Evolutionary conservation across 2,329 filamentous ascomycete genomes (phyloP).

Genomic region (Colletotrichum limetticola): DNA sequence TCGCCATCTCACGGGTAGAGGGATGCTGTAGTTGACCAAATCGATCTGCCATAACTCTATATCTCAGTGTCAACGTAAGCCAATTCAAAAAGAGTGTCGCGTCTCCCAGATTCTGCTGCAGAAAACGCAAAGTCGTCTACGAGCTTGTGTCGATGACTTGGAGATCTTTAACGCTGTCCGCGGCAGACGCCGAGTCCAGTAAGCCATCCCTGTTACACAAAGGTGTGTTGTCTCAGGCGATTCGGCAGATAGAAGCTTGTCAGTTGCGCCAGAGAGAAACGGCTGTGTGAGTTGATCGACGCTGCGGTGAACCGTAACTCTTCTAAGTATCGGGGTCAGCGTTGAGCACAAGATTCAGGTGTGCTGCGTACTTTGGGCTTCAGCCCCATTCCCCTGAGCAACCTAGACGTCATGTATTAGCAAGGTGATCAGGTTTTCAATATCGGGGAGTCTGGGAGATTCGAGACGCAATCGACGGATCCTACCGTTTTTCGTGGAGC

Average conservation of each 20-base stretch:
- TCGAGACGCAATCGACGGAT: neutral
- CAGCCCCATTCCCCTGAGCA: neutral
- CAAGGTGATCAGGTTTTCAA: neutral
- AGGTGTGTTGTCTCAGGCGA: neutral
- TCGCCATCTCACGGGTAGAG: neutral
- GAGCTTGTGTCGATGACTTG: neutral
- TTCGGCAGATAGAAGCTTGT: neutral
- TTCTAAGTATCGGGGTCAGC: neutral
- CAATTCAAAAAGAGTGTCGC: neutral
- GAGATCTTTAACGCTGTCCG: neutral
- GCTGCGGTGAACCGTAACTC: neutral
- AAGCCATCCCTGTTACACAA: neutral
- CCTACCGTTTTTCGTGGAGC: conserved; percentile 1
- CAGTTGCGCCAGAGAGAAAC: neutral
- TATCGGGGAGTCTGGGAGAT: neutral
- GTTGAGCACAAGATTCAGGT: neutral
- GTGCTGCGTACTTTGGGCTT: too few relatives aligned
- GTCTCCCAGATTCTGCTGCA: neutral
- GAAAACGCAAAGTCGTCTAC: neutral
- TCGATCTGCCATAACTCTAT: neutral
- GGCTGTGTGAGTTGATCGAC: neutral
- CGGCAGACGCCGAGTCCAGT: neutral
- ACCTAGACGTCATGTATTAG: neutral
- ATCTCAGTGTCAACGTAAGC: neutral
- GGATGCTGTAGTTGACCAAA: too few relatives aligned